Evolutionary conservation across 2,329 filamentous ascomycete species (phyloP), one percentile per base, ranked within the genome.

Genomic region (Xylariales sp.): DNA sequence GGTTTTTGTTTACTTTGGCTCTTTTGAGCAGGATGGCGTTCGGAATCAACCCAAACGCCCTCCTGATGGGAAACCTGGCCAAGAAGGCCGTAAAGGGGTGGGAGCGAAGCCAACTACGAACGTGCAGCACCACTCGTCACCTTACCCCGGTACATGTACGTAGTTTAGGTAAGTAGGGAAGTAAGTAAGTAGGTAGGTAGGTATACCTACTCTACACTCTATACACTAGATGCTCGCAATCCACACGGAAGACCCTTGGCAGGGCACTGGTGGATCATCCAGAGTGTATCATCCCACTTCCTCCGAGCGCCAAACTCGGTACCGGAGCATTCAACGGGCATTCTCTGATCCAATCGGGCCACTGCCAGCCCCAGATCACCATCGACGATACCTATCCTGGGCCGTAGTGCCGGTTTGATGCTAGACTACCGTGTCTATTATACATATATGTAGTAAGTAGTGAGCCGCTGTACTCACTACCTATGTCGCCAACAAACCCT

Each of bases 301-400:
- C 39, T 49, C 57, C 41, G 52, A 64, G 66, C 55, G 55, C 67
- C 64, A 69, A 69, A 60, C 45, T 64, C 63, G 50, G 59, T 55
- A 64, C 55, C 50, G 23, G 30, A 57, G 59, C 43, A 39, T 49
- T 48, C 52, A 23, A 63, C 63, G 56, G 28, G 14, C 41, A 0
- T 23, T 43, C 41, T 14, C 59, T 34, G 34, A 36, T 64, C 64
- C 67, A 69, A 69, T 69, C 67, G 64, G 67, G 64, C 64, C 63
- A 61, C 59, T 66, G 45, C 63, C 63, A 60, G 55, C 55, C 67
- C 53, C 41, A 43, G 52, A 62, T 59, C 54, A 61, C 43, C 49
- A 32, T 56, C 34, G 30, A 48, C 23, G 34, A 54, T 46, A 56
- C 48, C 39, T 50, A 34, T 55, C 28, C 49, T 48, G 41, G 53